A percentile compares a stretch with the other conserved stretches of the same genome.
Conservation (phyloP, 1,139 yeast genomes). For the Geotrichum reessii region DNA sequence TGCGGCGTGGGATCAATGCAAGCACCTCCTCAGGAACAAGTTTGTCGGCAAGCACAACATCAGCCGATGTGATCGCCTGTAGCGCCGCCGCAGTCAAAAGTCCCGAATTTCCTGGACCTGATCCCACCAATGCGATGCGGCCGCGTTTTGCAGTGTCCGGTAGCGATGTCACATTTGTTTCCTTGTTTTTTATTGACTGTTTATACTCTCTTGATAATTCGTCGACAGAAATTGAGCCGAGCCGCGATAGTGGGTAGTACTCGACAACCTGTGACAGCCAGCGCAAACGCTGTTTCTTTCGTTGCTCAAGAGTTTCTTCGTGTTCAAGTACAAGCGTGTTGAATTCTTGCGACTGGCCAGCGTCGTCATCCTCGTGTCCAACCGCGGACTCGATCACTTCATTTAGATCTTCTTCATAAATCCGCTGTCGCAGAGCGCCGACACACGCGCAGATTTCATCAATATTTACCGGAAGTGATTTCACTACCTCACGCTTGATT, state of each 20-base stretch:
- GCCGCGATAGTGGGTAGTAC: conserved; percentile 69
- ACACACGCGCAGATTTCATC: conserved; percentile 63
- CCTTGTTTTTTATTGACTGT: conserved; percentile 15
- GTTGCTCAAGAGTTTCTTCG: conserved; percentile 42
- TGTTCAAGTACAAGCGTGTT: conserved; percentile 61
- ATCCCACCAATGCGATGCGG: conserved; percentile 71
- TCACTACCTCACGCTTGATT: conserved; percentile 66
- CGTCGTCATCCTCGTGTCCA: conserved; percentile 69
- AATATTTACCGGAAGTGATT: conserved; percentile 61
- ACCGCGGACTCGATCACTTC: conserved; percentile 32
- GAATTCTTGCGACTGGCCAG: conserved; percentile 51
- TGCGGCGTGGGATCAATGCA: conserved; percentile 67
- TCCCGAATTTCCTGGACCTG: conserved; percentile 90
- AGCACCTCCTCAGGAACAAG: conserved; percentile 85
- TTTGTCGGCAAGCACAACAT: conserved; percentile 81
- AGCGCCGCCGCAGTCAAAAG: conserved; percentile 81
- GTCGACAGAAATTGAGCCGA: conserved; percentile 52
- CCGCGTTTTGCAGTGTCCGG: conserved; percentile 38
- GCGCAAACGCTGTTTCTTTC: conserved; percentile 59
- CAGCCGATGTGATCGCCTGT: conserved; percentile 75
- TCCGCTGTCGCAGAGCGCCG: conserved; percentile 55
- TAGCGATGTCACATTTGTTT: not conserved
- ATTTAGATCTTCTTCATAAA: conserved; percentile 49
- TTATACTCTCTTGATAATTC: conserved; percentile 48
- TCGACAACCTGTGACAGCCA: conserved; percentile 92